These are phyloP conservation scores for Kalmusia sp. DNA, from an alignment of 2,329 filamentous ascomycete genomes.

Conservation along the genomic window DNA sequence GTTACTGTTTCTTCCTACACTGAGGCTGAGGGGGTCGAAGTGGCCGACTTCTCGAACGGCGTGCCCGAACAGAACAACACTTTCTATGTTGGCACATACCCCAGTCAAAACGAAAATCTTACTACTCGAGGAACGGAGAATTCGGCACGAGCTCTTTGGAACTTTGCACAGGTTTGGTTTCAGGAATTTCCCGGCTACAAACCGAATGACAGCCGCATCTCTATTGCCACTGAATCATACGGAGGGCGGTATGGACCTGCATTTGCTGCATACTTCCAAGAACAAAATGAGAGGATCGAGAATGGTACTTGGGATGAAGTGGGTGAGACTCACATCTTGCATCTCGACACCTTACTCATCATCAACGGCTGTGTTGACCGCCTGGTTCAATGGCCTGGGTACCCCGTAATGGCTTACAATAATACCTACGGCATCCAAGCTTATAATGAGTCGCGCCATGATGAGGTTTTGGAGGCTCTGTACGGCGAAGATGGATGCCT, in stretches of 20 bases:
- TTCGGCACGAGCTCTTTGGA: slow-evolving; percentile 64
- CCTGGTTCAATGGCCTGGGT: slow-evolving; percentile 55
- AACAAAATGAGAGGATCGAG: slow-evolving; percentile 63
- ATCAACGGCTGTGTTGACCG: slow-evolving; percentile 65
- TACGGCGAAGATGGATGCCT: slow-evolving; percentile 59
- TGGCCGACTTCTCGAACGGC: slow-evolving; percentile 37
- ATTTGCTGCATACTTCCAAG: slow-evolving; percentile 62
- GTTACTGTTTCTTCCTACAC: slow-evolving; percentile 43
- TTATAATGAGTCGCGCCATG: slow-evolving; percentile 57
- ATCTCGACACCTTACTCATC: slow-evolving; percentile 61
- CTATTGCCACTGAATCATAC: slow-evolving; percentile 59
- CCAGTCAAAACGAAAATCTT: slow-evolving; percentile 51
- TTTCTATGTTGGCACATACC: slow-evolving; percentile 60
- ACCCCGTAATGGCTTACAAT: slow-evolving; percentile 61
- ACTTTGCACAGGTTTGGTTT: slow-evolving; percentile 67
- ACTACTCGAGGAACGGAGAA: slow-evolving; percentile 60
- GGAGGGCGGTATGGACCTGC: slow-evolving; percentile 66
- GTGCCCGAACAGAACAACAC: slow-evolving; percentile 59
- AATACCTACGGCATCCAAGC: slow-evolving; percentile 65
- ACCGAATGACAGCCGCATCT: slow-evolving; percentile 63
- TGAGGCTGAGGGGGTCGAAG: slow-evolving; percentile 20
- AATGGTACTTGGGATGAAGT: slow-evolving; percentile 44
- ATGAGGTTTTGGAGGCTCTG: slow-evolving; percentile 54
- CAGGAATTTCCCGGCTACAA: slow-evolving; percentile 69
- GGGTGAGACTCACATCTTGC: slow-evolving; percentile 44